Conservation (phyloP, 1,284 basidiomycete genomes). For the Papiliotrema laurentii region DNA sequence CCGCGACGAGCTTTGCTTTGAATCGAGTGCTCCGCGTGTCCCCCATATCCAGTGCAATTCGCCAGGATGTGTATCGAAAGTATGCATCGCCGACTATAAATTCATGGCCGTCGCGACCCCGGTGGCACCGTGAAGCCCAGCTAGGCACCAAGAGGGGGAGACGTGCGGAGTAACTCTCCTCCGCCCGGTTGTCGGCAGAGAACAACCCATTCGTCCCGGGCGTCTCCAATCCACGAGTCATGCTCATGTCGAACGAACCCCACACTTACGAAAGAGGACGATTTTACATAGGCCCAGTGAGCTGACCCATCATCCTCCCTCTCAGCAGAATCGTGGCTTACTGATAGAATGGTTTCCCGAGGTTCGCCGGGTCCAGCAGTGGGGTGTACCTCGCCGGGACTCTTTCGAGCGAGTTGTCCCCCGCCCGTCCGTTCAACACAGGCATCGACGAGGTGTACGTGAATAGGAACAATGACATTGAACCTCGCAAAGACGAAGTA, state of each 20-base stretch:
- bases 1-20: background rate
- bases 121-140: background rate
- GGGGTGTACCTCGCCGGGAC: slow-evolving; percentile 26
- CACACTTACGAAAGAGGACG: slow-evolving; percentile 17
- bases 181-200: background rate
- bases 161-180: background rate
- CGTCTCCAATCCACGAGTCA: background rate
- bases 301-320: background rate
- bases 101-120: background rate
- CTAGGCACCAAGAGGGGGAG: background rate
- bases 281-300: slow-evolving; percentile 23
- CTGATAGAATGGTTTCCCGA: slow-evolving; percentile 23
- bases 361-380: slow-evolving; percentile 23
- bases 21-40: background rate
- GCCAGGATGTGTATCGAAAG: background rate
- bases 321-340: background rate
- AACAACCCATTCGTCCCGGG: background rate
- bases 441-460: slow-evolving; percentile 1
- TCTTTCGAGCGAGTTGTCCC: slow-evolving; percentile 6
- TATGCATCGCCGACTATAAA: background rate
- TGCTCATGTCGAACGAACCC: background rate
- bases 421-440: slow-evolving; percentile 2
- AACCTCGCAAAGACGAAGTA: slow-evolving; percentile 5
- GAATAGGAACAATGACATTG: slow-evolving; percentile 1
- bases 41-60: background rate